Base-by-base conservation (phyloP, 306 rosid genomes). In the Dryas octopetala region DNA sequence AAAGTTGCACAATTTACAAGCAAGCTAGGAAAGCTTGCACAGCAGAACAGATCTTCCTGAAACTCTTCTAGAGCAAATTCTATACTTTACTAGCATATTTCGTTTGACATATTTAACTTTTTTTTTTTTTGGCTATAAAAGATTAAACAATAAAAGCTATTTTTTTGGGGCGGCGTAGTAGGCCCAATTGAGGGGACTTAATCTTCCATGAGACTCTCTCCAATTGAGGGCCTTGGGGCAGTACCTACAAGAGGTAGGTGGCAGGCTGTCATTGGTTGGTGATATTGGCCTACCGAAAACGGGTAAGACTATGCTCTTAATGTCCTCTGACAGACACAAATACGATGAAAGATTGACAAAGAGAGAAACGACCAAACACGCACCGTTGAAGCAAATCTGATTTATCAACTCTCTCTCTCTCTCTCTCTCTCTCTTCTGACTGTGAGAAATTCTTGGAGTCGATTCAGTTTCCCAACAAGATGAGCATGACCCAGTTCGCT, bases 401-500 rank as follows among this genome's bases (percentile, higher is more conserved):
- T 32, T 7, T 7, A 19, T 41, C 62, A 2, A 4, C n/a, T 57
- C 57, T 48, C 16, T 4, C 51, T 73, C 54, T 45, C 73, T 63
- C 7, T 45, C 67, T 63, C 73, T 69, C 54, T 48, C 26, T 23
- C 0, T 23, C 3, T 32, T 45, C 14, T 1, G 68, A 32, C n/a
- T 5, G 38, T 15, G 15, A 10, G 23, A 75, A 38, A 64, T 23
- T 40, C 48, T 51, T 70, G 45, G 9, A 14, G 15, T 68, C n/a
- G n/a, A n/a, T 70, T 38, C 59, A 14, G 9, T 16, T 64, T 28
- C 66, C 77, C 58, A 60, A 9, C 40, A 73, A 62, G 5, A 91
- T 89, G 84, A 88, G 88, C 75, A 83, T 89, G 86, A 87, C 93
- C 82, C 91, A 93, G 80, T 93, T 93, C 88, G 92, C 96, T 65